phyloP scores from a whole-genome alignment of 257 asterid species.

The Penstemon davidsonii region DNA sequence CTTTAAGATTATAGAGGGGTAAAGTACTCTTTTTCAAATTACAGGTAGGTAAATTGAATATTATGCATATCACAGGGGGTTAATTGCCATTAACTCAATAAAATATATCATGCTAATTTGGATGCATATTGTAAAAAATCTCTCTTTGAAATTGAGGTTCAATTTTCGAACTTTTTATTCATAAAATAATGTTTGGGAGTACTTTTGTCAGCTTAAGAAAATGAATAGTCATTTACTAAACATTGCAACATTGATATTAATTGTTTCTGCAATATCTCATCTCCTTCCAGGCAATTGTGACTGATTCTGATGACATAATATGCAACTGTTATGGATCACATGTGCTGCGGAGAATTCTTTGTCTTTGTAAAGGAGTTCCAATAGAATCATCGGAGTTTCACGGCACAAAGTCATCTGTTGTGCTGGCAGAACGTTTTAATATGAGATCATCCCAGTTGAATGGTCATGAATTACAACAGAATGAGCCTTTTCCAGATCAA shows the following conservation, averaged over 20 bases:
- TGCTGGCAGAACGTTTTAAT: slow-evolving; percentile 80
- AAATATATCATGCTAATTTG: not conserved
- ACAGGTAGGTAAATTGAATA: too few species aligned
- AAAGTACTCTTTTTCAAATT: too few species aligned
- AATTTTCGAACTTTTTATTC: too few species aligned
- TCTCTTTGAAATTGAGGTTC: too few species aligned
- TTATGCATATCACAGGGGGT: too few species aligned
- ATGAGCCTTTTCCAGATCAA: slow-evolving; percentile 63
- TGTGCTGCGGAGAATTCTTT: slow-evolving; percentile 84
- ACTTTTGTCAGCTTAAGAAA: slow-evolving; percentile 8
- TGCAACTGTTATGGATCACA: slow-evolving; percentile 95
- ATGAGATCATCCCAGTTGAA: slow-evolving; percentile 44
- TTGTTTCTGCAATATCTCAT: slow-evolving; percentile 14
- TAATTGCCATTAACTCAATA: not conserved
- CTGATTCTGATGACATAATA: slow-evolving; percentile 69
- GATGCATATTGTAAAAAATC: too few species aligned
- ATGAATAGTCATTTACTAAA: not conserved
- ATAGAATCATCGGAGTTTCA: slow-evolving; percentile 72
- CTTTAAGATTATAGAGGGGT: too few species aligned
- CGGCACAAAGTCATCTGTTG: slow-evolving; percentile 58
- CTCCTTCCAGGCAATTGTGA: slow-evolving; percentile 58
- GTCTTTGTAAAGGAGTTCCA: slow-evolving; percentile 85
- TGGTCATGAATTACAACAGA: slow-evolving; percentile 34
- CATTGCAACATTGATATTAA: slow-evolving; percentile 7
- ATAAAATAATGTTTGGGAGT: not conserved